phyloP scores from a whole-genome alignment of 768 basidiomycete species.

The Goffeauzyma gilvescens region DNA sequence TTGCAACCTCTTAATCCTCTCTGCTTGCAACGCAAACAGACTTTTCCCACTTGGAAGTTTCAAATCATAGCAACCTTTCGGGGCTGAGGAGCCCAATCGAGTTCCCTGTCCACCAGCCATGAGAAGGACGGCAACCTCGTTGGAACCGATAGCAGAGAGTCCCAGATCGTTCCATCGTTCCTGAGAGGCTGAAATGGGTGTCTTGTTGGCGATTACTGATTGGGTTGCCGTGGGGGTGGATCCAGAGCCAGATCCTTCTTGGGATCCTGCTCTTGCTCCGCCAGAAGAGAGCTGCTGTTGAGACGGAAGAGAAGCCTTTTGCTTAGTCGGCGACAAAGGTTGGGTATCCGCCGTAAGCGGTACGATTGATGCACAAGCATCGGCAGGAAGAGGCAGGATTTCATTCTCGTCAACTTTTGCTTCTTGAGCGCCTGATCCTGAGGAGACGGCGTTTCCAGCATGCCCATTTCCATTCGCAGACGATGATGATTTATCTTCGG shows the following conservation, averaged over 20 bases:
- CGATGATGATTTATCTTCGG: too few relatives aligned
- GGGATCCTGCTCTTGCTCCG: too few relatives aligned
- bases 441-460: too few relatives aligned
- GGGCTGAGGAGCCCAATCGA: conserved; percentile 69
- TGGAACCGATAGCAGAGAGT: conserved; percentile 56
- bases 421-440: too few relatives aligned
- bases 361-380: conserved; percentile 47
- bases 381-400: conserved; percentile 66
- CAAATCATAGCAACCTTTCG: conserved; percentile 97
- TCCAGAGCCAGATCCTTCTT: neutral
- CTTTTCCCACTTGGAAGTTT: conserved; percentile 79
- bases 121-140: conserved; percentile 81
- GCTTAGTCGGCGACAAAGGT: too few relatives aligned
- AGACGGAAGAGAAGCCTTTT: too few relatives aligned
- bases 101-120: conserved; percentile 99
- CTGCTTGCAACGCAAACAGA: conserved; percentile 94
- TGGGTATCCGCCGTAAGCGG: conserved; percentile 37
- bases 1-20: conserved; percentile 73
- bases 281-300: too few relatives aligned
- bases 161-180: conserved; percentile 60
- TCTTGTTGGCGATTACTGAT: too few relatives aligned
- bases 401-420: conserved; percentile 29
- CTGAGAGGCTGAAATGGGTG: too few relatives aligned
- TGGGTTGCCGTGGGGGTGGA: too few relatives aligned
- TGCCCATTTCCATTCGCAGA: too few relatives aligned